A percentile compares a stretch with the other conserved stretches of the same genome.
Conservation (phyloP, 441 rosid genomes). For the Corymbia citriodora region DNA sequence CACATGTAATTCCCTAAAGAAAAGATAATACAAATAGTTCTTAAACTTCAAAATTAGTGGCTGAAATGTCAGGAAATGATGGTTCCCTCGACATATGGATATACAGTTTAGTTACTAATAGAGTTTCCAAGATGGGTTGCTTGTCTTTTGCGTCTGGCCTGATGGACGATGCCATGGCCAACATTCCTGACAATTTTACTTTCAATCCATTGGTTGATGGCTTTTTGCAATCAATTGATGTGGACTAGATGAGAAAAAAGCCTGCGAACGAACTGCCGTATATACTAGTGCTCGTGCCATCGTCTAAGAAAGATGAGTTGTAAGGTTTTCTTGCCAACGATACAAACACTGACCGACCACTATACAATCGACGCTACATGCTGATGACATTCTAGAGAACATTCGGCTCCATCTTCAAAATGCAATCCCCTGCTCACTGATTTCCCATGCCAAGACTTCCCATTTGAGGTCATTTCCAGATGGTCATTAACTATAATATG, state of each 20-base stretch:
- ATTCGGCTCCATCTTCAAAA: too few relatives aligned
- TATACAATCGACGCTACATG: not conserved
- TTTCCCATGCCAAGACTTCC: too few relatives aligned
- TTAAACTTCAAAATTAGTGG: slow-evolving; percentile 1
- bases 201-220: slow-evolving; percentile 87
- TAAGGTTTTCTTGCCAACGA: not conserved
- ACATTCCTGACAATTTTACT: slow-evolving; percentile 69
- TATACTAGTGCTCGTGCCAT: too few relatives aligned
- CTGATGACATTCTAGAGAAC: slow-evolving; percentile 25
- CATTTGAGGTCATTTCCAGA: too few relatives aligned
- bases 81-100: slow-evolving; percentile 64
- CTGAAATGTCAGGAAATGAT: slow-evolving; percentile 59
- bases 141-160: slow-evolving; percentile 53
- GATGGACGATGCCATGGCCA: slow-evolving; percentile 35
- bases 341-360: not conserved
- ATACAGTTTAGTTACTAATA: slow-evolving; percentile 67
- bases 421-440: too few relatives aligned
- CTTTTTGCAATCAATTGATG: slow-evolving; percentile 47
- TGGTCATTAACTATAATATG: too few relatives aligned
- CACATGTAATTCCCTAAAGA: not conserved
- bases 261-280: not conserved
- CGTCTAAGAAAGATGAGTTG: not conserved
- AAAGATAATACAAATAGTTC: too few relatives aligned
- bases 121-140: slow-evolving; percentile 85
- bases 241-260: not conserved